Base-by-base conservation (phyloP, 176 grass and related monocot species). In the Triticum monococcum region DNA sequence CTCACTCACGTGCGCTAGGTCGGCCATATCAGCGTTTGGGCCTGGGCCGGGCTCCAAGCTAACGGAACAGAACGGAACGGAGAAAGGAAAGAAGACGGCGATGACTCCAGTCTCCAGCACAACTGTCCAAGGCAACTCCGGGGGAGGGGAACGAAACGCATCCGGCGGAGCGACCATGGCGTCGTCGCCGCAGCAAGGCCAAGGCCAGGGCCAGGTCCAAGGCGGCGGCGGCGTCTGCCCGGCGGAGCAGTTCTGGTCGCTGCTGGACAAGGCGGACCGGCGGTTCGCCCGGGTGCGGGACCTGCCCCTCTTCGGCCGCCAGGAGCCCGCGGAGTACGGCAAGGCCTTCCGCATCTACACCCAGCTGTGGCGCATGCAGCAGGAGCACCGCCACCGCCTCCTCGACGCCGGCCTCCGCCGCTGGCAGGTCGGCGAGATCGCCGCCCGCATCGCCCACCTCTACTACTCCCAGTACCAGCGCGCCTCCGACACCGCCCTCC, bases 401-500 rank as follows among this genome's bases (percentile, higher is more conserved):
- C 59, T 95, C 54, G 96, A 98, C 4, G 96, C 91, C 20, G 96
- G 93, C 2, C 89, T 98, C 82, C 87, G 87, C 68, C 83, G 96
- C 28, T 98, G 96, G 93, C 91, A 98, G 87, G 85, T 95, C 61
- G 96, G 96, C 24, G 93, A 98, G 91, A 92, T 98, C 81, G 96
- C 96, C 69, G 89, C 96, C 18, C 86, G 96, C 80, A 98, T 96
- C 90, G 93, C 96, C 4, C 90, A 96, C 69, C 93, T 98, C 12
- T 98, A 98, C 89, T 98, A 95, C 46, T 92, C 91, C 25, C 96
- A 98, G 84, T 98, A 98, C 84, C 93, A 94, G 90, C 93, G 96
- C 36, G 85, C 84, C 74, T 88, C 92, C 26, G 93, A 98, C 86
- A 90, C 89, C 9, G 85, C 91, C 38, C 94, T 90, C 74, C 93